These are phyloP conservation scores for Bacidia rubella DNA, from an alignment of 495 filamentous ascomycete species.

Conservation along the genomic window DNA sequence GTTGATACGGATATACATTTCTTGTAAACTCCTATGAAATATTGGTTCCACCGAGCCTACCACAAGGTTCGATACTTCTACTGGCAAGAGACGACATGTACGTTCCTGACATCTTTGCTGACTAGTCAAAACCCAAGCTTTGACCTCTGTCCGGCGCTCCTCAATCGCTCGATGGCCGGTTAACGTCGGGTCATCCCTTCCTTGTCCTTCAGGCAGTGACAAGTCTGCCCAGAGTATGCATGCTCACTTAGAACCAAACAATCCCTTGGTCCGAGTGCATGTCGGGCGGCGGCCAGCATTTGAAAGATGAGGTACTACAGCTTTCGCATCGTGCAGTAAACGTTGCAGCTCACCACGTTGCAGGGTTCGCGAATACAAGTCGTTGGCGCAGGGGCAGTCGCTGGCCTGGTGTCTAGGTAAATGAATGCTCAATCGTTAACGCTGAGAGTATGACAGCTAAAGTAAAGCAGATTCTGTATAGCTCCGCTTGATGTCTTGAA, in stretches of 20 bases:
- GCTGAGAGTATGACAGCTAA: not conserved
- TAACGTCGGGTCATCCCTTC: too few species aligned
- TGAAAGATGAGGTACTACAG: constrained; percentile 68
- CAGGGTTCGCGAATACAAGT: constrained; percentile 75
- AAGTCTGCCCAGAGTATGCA: not conserved
- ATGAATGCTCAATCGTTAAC: not conserved
- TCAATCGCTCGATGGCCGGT: too few species aligned
- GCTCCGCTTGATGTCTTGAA: constrained; percentile 92
- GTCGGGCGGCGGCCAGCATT: constrained; percentile 58
- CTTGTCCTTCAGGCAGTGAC: too few species aligned
- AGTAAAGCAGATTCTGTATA: constrained; percentile 55
- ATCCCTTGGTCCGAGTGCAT: constrained; percentile 34
- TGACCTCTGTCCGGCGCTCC: too few species aligned
- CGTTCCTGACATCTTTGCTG: too few species aligned
- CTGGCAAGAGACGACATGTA: too few species aligned
- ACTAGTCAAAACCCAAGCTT: too few species aligned
- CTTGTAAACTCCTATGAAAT: too few species aligned
- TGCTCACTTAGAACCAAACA: not conserved
- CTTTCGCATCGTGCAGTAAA: not conserved
- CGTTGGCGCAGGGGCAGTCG: constrained; percentile 68
- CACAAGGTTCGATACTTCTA: too few species aligned
- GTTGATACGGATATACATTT: too few species aligned
- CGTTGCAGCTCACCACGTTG: constrained; percentile 7
- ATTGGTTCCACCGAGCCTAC: too few species aligned
- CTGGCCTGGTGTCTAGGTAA: constrained; percentile 78